Evolutionary conservation across 2,329 filamentous ascomycete species (phyloP).

Genomic region (Aspergillus cejpii): DNA sequence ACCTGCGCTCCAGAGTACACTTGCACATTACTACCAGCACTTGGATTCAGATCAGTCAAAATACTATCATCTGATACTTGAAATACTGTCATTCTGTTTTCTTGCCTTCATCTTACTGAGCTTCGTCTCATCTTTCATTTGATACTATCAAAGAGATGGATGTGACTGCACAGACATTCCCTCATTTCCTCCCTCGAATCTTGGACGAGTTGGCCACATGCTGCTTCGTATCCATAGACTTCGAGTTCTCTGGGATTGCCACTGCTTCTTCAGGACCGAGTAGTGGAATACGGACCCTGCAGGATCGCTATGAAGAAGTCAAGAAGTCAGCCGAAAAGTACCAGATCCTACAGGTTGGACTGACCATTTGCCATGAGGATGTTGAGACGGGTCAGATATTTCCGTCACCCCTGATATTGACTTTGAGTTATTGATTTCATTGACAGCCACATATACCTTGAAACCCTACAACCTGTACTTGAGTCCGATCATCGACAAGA

Average conservation of each 20-base stretch:
- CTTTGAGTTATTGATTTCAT: constrained; percentile 2
- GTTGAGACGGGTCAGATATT: constrained; percentile 39
- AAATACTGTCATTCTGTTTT: background rate
- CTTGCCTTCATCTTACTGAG: background rate
- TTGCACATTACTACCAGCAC: background rate
- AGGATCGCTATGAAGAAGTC: constrained; percentile 56
- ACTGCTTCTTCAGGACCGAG: constrained; percentile 34
- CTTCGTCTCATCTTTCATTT: background rate
- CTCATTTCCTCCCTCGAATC: constrained; percentile 48
- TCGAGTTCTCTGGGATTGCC: constrained; percentile 61
- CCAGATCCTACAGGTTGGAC: constrained; percentile 59
- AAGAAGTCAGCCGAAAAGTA: constrained; percentile 57
- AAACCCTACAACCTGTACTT: constrained; percentile 61
- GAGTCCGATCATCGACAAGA: constrained; percentile 49
- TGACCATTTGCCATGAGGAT: constrained; percentile 59
- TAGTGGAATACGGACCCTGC: constrained; percentile 46
- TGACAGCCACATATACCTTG: constrained; percentile 48
- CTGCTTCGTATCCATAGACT: constrained; percentile 58
- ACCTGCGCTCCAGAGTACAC: too few relatives aligned
- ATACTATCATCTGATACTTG: background rate
- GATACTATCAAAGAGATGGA: constrained; percentile 45
- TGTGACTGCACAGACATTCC: constrained; percentile 47
- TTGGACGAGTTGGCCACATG: constrained; percentile 53
- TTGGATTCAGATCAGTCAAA: background rate
- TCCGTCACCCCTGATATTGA: background rate